These are phyloP conservation scores for Rhododendron henanense DNA, from an alignment of 148 eudicot species.

Conservation along the genomic window DNA sequence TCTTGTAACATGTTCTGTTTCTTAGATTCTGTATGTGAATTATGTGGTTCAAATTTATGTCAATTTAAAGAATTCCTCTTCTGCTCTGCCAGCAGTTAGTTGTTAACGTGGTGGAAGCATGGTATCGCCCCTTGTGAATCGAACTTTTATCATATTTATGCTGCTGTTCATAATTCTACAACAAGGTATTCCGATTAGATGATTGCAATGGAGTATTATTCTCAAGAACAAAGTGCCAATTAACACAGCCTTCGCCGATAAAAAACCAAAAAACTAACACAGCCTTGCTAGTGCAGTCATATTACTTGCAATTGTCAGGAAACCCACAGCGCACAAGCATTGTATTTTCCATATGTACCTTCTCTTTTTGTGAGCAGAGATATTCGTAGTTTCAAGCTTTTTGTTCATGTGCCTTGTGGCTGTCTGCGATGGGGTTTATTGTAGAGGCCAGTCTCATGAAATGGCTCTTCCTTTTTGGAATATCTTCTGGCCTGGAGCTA, in stretches of 20 bases:
- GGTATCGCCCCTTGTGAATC: neutral
- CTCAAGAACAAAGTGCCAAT: neutral
- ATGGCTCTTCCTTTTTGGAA: conserved; percentile 48
- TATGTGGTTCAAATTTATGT: neutral
- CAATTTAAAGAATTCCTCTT: neutral
- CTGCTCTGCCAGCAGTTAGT: neutral
- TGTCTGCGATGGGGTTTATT: neutral
- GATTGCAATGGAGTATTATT: neutral
- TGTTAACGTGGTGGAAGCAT: neutral
- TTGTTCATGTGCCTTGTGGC: neutral
- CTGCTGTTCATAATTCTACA: neutral
- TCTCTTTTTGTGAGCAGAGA: neutral
- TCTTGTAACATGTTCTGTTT: neutral
- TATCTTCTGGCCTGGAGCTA: conserved; percentile 88
- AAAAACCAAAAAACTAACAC: neutral
- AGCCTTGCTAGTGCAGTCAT: neutral
- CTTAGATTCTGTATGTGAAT: neutral
- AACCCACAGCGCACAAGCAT: neutral
- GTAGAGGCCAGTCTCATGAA: conserved; percentile 17
- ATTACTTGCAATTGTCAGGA: neutral
- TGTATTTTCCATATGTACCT: neutral
- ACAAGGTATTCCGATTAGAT: neutral
- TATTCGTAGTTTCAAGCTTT: neutral
- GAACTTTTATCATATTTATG: neutral
- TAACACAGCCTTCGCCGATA: neutral